Evolutionary conservation across 305 asterid genomes (phyloP), one percentile per base, ranked within the genome.

Genomic region (Fraxinus xanthoxyloides): DNA sequence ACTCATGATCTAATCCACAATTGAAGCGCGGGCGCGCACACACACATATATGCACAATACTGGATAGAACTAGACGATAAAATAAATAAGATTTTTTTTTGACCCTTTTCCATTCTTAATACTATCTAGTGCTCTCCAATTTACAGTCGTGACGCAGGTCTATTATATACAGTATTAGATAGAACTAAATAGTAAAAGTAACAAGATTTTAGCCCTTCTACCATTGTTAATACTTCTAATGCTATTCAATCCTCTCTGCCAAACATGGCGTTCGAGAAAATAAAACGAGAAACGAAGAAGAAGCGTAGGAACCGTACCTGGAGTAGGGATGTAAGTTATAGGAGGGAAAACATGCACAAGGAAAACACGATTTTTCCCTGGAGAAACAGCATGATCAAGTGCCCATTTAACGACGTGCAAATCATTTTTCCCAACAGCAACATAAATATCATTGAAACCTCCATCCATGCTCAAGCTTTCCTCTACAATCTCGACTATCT

Each of bases 381-480:
- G 93, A 1, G 87, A 48, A 48, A 90, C 89, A 3, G 63, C 90
- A 81, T 92, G 91, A 75, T 91, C 92, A 26, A 93, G 88, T 19
- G 92, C 91, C 98, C 95, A 92, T 83, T 88, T 87, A 36, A 93
- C 87, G 12, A 92, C 93, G 51, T 90, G 90, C 84, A 88, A 70
- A 79, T 93, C 98, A 81, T 89, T 86, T 38, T 89, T 93, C 23
- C 92, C 97, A 80, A 92, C 95, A 46, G 94, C 94, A 72, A 93
- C 89, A 85, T 93, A 91, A 13, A 91, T 90, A 85, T 92, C 98
- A 82, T 86, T 82, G 30, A 59, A 81, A 35, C 83, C 88, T 73
- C 82, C 87, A 63, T 80, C 88, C 77, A 32, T 82, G 82, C 85
- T 85, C 83, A 40, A 84, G 85, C 82, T 87, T 19, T 90, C 95